Conservation (phyloP, 192 early-diverging fungal genomes). For the Podila clonocystis region DNA sequence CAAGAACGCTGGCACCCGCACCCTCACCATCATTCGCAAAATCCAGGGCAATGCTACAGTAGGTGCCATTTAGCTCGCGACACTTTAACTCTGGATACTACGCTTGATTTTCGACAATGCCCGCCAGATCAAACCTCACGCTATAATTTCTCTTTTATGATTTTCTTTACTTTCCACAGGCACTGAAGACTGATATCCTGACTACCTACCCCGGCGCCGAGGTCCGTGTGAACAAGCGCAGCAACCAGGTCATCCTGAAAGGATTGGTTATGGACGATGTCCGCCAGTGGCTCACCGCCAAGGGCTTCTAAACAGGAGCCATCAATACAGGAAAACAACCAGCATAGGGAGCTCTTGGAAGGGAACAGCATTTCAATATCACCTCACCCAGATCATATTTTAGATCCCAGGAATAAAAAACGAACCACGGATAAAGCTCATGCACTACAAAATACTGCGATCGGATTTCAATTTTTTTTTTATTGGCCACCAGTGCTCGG, state of each 20-base stretch:
- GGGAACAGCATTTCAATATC: too few species aligned
- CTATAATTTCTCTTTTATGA: background rate
- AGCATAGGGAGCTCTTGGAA: too few species aligned
- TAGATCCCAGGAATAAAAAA: too few species aligned
- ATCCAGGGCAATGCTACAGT: constrained; percentile 75
- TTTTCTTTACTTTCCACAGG: background rate
- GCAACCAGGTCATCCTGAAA: constrained; percentile 53
- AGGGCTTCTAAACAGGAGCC: constrained; percentile 42
- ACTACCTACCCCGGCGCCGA: constrained; percentile 36
- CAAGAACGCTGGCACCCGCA: constrained; percentile 71
- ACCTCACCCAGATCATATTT: too few species aligned
- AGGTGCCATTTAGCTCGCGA: background rate
- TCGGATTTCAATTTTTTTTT: too few species aligned
- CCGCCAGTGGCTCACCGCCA: constrained; percentile 52
- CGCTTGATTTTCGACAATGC: too few species aligned
- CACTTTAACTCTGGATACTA: too few species aligned
- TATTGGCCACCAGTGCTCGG: too few species aligned
- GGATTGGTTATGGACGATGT: constrained; percentile 42
- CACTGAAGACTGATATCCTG: constrained; percentile 37
- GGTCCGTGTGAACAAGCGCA: constrained; percentile 41
- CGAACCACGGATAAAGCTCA: too few species aligned
- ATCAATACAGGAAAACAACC: too few species aligned
- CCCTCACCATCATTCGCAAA: constrained; percentile 73
- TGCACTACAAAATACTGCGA: too few species aligned
- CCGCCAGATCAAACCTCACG: background rate